Evolutionary conservation across 2,329 filamentous ascomycete species (phyloP).

Genomic region (Botrytis paeoniae): DNA sequence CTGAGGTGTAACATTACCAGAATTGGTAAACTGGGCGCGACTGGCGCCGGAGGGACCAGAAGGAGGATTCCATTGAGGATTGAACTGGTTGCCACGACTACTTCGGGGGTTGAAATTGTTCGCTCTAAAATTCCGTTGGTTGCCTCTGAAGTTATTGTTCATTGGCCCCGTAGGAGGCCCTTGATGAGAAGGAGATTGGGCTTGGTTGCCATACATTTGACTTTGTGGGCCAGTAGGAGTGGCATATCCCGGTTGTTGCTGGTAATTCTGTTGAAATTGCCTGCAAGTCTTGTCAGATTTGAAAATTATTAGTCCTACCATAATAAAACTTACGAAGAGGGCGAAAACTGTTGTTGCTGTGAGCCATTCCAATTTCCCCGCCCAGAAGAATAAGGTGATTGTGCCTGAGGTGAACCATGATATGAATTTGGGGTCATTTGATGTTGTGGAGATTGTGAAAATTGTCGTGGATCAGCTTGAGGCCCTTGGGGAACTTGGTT

Average conservation of each 20-base stretch:
- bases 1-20: constrained; percentile 38
- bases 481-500: constrained; percentile 34
- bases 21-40: constrained; percentile 44
- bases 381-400: constrained; percentile 56
- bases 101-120: constrained; percentile 51
- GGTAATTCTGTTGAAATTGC: constrained; percentile 59
- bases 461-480: constrained; percentile 43
- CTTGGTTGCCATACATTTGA: constrained; percentile 50
- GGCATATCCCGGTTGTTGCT: constrained; percentile 54
- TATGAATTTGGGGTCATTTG: constrained; percentile 53
- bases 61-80: constrained; percentile 68
- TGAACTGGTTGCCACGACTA: constrained; percentile 50
- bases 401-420: constrained; percentile 59
- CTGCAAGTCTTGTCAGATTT: constrained; percentile 46
- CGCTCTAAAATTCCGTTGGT: constrained; percentile 60
- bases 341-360: constrained; percentile 42
- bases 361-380: constrained; percentile 51
- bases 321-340: constrained; percentile 46
- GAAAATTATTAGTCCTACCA: constrained; percentile 20
- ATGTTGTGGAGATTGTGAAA: constrained; percentile 57
- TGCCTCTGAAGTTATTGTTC: constrained; percentile 45
- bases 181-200: constrained; percentile 49
- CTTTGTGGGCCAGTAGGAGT: constrained; percentile 52
- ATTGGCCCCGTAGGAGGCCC: constrained; percentile 54
- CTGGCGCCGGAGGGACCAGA: constrained; percentile 48